Conservation (phyloP, 768 basidiomycete genomes). For the Boletus insuetus region DNA sequence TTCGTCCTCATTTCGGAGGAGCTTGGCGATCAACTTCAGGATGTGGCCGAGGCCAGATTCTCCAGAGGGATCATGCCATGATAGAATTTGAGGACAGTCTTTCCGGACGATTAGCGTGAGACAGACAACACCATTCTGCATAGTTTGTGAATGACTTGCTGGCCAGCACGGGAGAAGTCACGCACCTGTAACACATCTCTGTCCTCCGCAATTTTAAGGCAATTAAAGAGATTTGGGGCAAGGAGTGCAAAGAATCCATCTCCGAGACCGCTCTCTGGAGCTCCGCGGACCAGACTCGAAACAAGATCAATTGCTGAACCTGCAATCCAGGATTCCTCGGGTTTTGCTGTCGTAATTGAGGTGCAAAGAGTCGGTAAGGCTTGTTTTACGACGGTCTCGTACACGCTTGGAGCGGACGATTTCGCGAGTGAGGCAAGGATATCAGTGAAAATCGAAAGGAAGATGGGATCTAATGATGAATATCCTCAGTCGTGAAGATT, state of each 20-base stretch:
- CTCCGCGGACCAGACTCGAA: constrained; percentile 67
- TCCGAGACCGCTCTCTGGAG: constrained; percentile 62
- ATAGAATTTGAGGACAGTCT: constrained; percentile 76
- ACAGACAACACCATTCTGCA: constrained; percentile 76
- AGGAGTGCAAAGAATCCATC: constrained; percentile 76
- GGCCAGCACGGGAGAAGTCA: neutral
- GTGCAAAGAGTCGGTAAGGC: constrained; percentile 71
- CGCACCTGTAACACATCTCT: constrained; percentile 77
- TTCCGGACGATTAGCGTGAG: constrained; percentile 85
- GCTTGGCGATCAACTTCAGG: constrained; percentile 71
- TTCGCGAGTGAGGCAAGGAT: constrained; percentile 69
- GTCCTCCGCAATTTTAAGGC: constrained; percentile 71
- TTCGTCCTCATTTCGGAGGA: constrained; percentile 80
- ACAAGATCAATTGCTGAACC: constrained; percentile 82
- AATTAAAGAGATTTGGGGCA: constrained; percentile 72
- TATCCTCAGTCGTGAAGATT: neutral
- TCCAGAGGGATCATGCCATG: constrained; percentile 68
- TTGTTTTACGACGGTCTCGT: constrained; percentile 68
- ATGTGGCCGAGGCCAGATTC: constrained; percentile 75
- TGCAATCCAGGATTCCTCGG: constrained; percentile 70
- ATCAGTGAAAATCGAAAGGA: constrained; percentile 82
- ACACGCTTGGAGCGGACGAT: constrained; percentile 57
- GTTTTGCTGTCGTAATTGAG: constrained; percentile 56
- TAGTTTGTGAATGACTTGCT: neutral
- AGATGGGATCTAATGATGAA: constrained; percentile 70